A percentile compares a stretch with the other conserved stretches of the same genome.
Evolutionary conservation across 2,329 filamentous ascomycete genomes (phyloP).

Genomic region (Purpureocillium takamizusanense): DNA sequence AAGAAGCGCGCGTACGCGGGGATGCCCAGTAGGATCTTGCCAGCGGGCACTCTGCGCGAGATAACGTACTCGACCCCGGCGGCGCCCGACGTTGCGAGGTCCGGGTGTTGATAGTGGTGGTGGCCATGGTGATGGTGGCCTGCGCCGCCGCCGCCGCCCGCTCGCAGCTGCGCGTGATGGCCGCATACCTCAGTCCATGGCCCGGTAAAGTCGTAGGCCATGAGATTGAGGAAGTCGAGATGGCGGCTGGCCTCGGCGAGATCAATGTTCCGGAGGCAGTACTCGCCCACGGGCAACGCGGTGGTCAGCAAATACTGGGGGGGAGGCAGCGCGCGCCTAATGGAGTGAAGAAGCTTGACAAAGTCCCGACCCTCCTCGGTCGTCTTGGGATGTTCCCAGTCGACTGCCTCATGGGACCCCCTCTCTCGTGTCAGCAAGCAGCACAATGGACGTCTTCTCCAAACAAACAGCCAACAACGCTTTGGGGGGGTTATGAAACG

Average conservation of each 20-base stretch:
- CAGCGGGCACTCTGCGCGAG: constrained; percentile 40
- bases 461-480: no score
- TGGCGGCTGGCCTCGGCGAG: constrained; percentile 38
- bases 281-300: constrained; percentile 54
- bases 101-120: no score
- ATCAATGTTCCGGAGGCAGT: constrained; percentile 52
- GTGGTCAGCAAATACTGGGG: constrained; percentile 50
- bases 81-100: constrained; percentile 36
- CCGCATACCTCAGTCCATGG: constrained; percentile 52
- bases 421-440: no score
- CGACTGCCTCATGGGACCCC: constrained; percentile 32
- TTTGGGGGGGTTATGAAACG: no score
- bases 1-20: constrained; percentile 57
- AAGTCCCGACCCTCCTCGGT: constrained; percentile 47
- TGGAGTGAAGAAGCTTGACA: constrained; percentile 42
- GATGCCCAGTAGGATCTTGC: constrained; percentile 54
- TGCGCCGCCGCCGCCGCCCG: constrained; percentile 12
- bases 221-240: constrained; percentile 57
- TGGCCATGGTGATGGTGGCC: no score
- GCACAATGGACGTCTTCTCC: no score
- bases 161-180: constrained; percentile 54
- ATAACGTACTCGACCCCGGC: constrained; percentile 46
- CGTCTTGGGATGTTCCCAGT: constrained; percentile 58
- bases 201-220: constrained; percentile 61
- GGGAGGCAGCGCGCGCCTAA: constrained; percentile 44